Base-by-base conservation (phyloP, 805 yeast species). In the Alloascoidea hylecoeti region DNA sequence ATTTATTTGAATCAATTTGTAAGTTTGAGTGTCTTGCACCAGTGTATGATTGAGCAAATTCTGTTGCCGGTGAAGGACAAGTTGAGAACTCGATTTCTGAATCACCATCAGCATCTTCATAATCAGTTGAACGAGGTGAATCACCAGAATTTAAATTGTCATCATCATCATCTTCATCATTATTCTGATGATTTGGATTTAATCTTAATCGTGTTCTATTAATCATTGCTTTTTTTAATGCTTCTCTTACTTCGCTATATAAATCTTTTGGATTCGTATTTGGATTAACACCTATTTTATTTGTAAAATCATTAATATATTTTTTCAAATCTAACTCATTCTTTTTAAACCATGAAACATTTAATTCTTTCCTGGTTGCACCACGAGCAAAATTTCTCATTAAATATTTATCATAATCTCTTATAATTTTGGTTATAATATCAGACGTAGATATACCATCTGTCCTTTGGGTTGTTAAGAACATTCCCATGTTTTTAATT, bases 381-480 rank as follows among this genome's bases (percentile, higher is more conserved):
- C 98, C 98, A 47, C 98, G 72, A 13, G 96, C 95, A 59, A 92
- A 89, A 62, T 92, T 92, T 55, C 98, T 75, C 92, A 89, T 80
- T 57, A 92, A 65, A 58, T 92, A 92, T 61, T 88, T 85, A 64
- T 92, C 98, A 60, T 92, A 92, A 60, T 92, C 97, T 49, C 92
- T 72, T 49, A 92, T 88, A 49, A 92, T 84, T 53, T 82, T 85
- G 44, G 97, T 89, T 52, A 92, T 92, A 47, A 92, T 89, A 56
- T 89, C 97, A 23, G 94, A 80, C 1, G 98, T 92, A 15, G 95
- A 83, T 34, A 92, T 78, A 9, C 98, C 98, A 46, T 88, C 95
- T 0, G 98, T 92, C 56, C 98, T 72, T 60, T 92, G 97, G 1
- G 98, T 92, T 4, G 92, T 80, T 45, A 92, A 65, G 51, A 92